Percentiles rank a stretch among this genome's conserved stretches.
These are phyloP conservation scores for Starmerella cellae DNA, from an alignment of 805 yeast species.

Conservation along the genomic window DNA sequence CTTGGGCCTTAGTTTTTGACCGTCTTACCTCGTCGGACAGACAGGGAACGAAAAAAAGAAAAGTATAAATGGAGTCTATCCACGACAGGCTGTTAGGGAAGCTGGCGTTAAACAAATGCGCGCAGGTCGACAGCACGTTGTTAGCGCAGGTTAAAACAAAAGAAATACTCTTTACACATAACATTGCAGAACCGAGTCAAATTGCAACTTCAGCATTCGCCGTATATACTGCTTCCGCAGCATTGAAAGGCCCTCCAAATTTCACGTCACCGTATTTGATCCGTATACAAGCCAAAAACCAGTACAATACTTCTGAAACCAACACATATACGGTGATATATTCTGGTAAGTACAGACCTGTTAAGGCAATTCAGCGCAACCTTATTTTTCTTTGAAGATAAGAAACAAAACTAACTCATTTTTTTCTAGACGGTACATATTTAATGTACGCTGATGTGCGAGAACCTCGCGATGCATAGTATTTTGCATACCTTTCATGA, in stretches of 20 bases:
- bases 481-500: too few species aligned
- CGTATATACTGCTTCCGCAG: conserved; percentile 5
- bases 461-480: too few species aligned
- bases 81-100: conserved; percentile 13
- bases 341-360: conserved; percentile 19
- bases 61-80: neutral
- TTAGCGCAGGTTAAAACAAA: conserved; percentile 4
- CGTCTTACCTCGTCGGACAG: too few species aligned
- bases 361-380: neutral
- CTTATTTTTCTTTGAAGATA: neutral
- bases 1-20: too few species aligned
- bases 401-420: neutral
- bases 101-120: conserved; percentile 8
- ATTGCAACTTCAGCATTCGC: conserved; percentile 6
- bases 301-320: neutral
- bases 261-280: conserved; percentile 2
- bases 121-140: conserved; percentile 8
- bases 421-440: conserved; percentile 10
- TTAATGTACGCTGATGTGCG: conserved; percentile 11
- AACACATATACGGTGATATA: conserved; percentile 3
- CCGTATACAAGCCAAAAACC: conserved; percentile 3
- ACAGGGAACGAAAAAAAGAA: too few species aligned
- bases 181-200: conserved; percentile 21
- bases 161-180: conserved; percentile 9
- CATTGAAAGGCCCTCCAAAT: conserved; percentile 1